Conservation (phyloP, 768 basidiomycete species). For the Boletus sp. region DNA sequence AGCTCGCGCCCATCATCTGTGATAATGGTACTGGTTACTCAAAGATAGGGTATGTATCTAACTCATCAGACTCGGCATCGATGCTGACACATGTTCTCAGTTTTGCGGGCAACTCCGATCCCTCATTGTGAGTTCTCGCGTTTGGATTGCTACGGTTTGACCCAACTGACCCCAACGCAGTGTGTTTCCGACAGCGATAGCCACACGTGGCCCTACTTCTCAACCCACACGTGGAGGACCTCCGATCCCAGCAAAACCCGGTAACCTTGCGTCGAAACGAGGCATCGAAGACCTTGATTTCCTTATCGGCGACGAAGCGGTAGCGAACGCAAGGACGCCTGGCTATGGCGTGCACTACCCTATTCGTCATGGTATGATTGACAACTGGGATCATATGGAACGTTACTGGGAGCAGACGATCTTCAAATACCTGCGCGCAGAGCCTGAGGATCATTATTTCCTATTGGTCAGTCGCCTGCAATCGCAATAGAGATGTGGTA, state of each 20-base stretch:
- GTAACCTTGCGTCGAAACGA: slow-evolving; percentile 92
- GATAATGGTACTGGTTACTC: slow-evolving; percentile 98
- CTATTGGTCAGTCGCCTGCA: slow-evolving; percentile 66
- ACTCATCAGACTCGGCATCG: background rate
- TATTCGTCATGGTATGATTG: slow-evolving; percentile 95
- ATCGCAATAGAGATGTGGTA: background rate
- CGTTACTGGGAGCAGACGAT: slow-evolving; percentile 99
- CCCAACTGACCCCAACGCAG: slow-evolving; percentile 36
- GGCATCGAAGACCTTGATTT: slow-evolving; percentile 99
- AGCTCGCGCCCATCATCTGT: slow-evolving; percentile 92
- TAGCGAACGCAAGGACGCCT: slow-evolving; percentile 92
- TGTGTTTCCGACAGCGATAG: slow-evolving; percentile 98
- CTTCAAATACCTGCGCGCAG: slow-evolving; percentile 98
- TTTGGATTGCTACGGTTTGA: slow-evolving; percentile 1
- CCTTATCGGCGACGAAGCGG: slow-evolving; percentile 98
- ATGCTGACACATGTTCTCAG: slow-evolving; percentile 40
- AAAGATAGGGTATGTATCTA: slow-evolving; percentile 79
- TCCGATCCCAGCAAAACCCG: slow-evolving; percentile 78
- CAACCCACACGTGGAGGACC: slow-evolving; percentile 66
- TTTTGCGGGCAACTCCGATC: slow-evolving; percentile 98
- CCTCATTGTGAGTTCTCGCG: slow-evolving; percentile 76
- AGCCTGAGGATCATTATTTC: slow-evolving; percentile 99
- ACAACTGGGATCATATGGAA: slow-evolving; percentile 99
- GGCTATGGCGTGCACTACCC: slow-evolving; percentile 95
- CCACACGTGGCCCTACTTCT: slow-evolving; percentile 70